Base-by-base conservation (phyloP, 768 basidiomycete genomes). In the Suillus tomentosus region DNA sequence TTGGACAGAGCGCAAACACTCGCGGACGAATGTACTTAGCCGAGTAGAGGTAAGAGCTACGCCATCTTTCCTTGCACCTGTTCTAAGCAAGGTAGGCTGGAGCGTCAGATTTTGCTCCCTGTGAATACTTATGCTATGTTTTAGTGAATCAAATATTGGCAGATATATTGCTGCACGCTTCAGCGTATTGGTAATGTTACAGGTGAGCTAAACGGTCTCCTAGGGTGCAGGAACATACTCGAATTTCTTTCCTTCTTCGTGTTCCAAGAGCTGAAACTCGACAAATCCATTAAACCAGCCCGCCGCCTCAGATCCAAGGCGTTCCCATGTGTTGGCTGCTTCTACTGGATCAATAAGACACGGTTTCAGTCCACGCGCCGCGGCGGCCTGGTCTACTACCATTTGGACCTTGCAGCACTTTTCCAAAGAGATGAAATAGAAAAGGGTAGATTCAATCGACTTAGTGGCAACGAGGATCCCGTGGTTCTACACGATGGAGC, bases 281-380 rank as follows among this genome's bases (percentile, higher is more conserved):
- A 74, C 71, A 43, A 71, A 65, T 10, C 75, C 79, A 62, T 74
- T 74, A 70, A 80, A 79, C 79, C 76, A 79, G 10, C 79, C 80
- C 17, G 69, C 76, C 10, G 9, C 27, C 60, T 72, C 60, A 14
- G 65, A 68, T 9, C 78, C 77, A 19, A 73, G 71, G 3, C 61
- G 64, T 50, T 67, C 65, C 34, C 60, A 66, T n/a, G 75, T 77
- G 31, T 63, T 64, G 9, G 31, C 31, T 5, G 31, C 31, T 5
- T 76, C 72, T 61, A 71, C 74, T 9, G 64, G 65, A 59, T 68
- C 62, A 34, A 63, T 63, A 24, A 60, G 45, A 4, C 10, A 6
- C 3, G 24, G 24, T 40, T 3, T 58, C 40, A 42, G 24, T 17
- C 68, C 69, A 2, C 66, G 67, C 13, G 68, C 71, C 7, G 69